Evolutionary conservation across 352 stramenopile species (phyloP), one percentile per base, ranked within the genome.

Genomic region (Detonula confervacea): DNA sequence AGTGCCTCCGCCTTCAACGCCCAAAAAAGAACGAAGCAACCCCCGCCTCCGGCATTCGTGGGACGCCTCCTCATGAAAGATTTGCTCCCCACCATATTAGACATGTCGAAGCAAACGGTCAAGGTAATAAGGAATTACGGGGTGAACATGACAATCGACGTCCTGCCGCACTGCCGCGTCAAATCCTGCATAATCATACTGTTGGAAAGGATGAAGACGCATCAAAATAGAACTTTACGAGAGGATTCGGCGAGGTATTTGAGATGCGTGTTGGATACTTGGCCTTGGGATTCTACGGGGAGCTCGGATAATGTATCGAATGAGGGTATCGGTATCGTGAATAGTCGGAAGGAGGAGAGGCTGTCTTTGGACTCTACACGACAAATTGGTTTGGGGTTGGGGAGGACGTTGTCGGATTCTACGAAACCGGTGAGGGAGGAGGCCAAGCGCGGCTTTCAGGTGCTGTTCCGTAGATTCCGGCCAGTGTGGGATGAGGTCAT

Each of bases 231-330:
- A 6, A 86, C 71, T 16, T 83, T 92, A 2, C 75, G 86, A 62
- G 88, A 93, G 60, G 88, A 88, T 37, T 93, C 86, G 69, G 75
- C 69, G 9, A 47, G 87, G n/a, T 93, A 93, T 65, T 70, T 93
- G 37, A 51, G 70, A 0, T 72, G 75, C 25, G 65, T 80, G 2
- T 66, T 93, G 51, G 59, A 84, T 14, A 79, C 66, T 47, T 93
- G 88, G 88, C 75, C 69, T 1, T 52, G 44, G 6, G 18, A 47
- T 67, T 30, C 14, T 52, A 77, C 14, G 18, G 25, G n/a, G 39
- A 61, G 25, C 4, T 16, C 2, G 29, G 61, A 51, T 46, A 44
- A 51, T 25, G 49, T 51, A 14, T 29, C 42, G 7, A 71, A 33
- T 49, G 20, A 37, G 1, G 51, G 20, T 47, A 39, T 52, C 24